Conservation (phyloP, 1,284 basidiomycete species). For the Leccinum pachyderme region DNA sequence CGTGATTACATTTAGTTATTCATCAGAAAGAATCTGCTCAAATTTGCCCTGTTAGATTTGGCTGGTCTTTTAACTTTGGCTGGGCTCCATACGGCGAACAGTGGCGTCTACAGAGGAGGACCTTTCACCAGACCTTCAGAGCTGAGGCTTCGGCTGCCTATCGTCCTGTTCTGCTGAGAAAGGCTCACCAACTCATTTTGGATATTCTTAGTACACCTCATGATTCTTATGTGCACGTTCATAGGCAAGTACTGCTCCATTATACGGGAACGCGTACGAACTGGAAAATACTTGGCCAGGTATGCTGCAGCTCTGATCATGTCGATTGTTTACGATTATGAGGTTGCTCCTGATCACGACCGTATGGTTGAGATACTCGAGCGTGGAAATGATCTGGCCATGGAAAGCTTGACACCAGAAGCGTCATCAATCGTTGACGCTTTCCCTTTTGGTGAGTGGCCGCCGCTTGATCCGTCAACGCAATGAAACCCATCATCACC, state of each 20-base stretch:
- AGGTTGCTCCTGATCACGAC: slow-evolving; percentile 15
- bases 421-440: slow-evolving; percentile 11
- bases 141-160: slow-evolving; percentile 17
- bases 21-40: not conserved
- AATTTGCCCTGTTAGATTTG: slow-evolving; percentile 19
- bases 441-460: slow-evolving; percentile 24
- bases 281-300: not conserved
- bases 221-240: slow-evolving; percentile 20
- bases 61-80: slow-evolving; percentile 24
- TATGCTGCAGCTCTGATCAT: slow-evolving; percentile 23
- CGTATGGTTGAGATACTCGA: slow-evolving; percentile 21
- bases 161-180: slow-evolving; percentile 22
- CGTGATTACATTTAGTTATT: not conserved
- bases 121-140: slow-evolving; percentile 31
- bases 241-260: slow-evolving; percentile 5
- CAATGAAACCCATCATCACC: not conserved
- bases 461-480: not conserved
- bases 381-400: slow-evolving; percentile 12
- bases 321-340: slow-evolving; percentile 30
- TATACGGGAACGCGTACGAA: not conserved
- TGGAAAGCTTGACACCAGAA: slow-evolving; percentile 22
- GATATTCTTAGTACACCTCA: slow-evolving; percentile 19
- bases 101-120: slow-evolving; percentile 25
- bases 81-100: slow-evolving; percentile 19
- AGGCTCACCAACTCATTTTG: slow-evolving; percentile 18